A percentile compares a stretch with the other conserved stretches of the same genome.
These are phyloP conservation scores for Jaltomata sinuosa DNA, from an alignment of 257 asterid species.

Conservation along the genomic window DNA sequence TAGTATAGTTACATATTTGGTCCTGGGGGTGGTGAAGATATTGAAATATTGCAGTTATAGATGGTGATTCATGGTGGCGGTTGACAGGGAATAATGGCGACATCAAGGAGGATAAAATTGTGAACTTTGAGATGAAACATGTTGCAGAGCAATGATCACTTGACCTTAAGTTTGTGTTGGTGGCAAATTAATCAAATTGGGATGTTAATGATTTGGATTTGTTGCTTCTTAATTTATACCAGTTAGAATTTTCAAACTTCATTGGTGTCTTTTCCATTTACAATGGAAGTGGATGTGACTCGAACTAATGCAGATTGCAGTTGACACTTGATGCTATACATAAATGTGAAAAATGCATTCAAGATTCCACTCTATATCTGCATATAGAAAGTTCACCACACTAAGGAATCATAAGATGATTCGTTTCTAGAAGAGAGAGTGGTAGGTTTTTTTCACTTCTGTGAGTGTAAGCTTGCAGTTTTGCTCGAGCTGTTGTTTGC, in stretches of 20 bases:
- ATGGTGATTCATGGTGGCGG: background rate
- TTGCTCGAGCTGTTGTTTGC: background rate
- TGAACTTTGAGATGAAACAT: background rate
- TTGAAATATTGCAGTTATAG: background rate
- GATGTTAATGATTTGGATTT: background rate
- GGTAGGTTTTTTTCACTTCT: background rate
- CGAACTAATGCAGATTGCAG: background rate
- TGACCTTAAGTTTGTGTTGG: background rate
- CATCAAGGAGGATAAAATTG: background rate
- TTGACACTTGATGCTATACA: background rate
- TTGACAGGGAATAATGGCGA: background rate
- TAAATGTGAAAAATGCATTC: background rate
- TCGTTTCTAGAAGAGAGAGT: background rate
- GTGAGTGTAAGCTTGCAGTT: background rate
- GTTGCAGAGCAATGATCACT: background rate
- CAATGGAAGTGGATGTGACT: background rate
- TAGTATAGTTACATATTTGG: background rate
- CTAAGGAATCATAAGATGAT: background rate
- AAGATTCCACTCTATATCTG: background rate
- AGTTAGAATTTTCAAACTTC: background rate
- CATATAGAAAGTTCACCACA: background rate
- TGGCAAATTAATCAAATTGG: background rate
- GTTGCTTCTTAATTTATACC: background rate
- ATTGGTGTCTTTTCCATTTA: background rate
- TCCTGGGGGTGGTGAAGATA: background rate